Evolutionary conservation across 2,329 filamentous ascomycete genomes (phyloP), one percentile per base, ranked within the genome.

Genomic region (Exophiala aquamarina): DNA sequence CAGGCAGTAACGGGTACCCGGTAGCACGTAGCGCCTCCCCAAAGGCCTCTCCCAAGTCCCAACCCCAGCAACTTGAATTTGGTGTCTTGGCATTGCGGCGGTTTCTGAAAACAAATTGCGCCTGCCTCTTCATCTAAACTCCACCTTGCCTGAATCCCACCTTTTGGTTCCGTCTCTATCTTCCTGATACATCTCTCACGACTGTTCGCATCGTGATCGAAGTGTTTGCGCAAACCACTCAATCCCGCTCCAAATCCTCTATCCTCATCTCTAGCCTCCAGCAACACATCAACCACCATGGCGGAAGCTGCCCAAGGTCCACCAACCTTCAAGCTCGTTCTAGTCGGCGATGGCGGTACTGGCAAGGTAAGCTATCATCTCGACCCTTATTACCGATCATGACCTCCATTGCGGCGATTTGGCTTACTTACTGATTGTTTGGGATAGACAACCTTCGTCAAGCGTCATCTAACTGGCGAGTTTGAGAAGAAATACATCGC

Each of bases 401-500:
- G 18, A 39, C 19, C 6, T 39, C 14, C 9, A 8, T 9, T 36
- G 9, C 17, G 15, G 9, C 8, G 17, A 36, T 20, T 20, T 6
- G 7, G 15, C 14, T 19, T 33, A 39, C 51, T 54, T 20, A 54
- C 45, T 9, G 19, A 14, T 36, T 40, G 28, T 43, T 35, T n/a
- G 18, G 6, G 48, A 60, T 69, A 98, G 93, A 98, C 93, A 72
- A 98, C 93, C 70, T 98, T 98, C 76, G 93, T 98, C 82, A 98
- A 98, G 87, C 93, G 93, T 70, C 93, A 98, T 78, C 83, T 97
- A 84, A 98, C 93, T 70, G 93, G 93, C 73, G 93, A 98, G 74
- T 98, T 98, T 71, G 93, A 98, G 80, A 98, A 98, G 87, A 98
- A 97, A 81, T 98, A 98, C 79, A 97, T 98, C 74, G 93, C 93